phyloP scores from a whole-genome alignment of 768 basidiomycete species.

The Dendrothele bispora region DNA sequence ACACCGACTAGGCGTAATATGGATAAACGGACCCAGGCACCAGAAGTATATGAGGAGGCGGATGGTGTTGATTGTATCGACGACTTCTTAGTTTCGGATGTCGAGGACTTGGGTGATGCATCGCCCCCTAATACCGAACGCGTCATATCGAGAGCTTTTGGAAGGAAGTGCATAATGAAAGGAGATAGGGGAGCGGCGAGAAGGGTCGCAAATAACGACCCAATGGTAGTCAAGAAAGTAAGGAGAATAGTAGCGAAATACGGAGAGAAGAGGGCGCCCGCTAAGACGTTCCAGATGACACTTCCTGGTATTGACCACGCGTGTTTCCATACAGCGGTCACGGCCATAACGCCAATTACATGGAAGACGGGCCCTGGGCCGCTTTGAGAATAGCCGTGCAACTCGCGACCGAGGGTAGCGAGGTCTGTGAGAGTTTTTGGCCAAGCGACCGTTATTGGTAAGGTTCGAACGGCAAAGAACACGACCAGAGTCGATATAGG shows the following conservation, averaged over 20 bases:
- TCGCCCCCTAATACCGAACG: slow-evolving; percentile 72
- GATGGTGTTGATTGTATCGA: slow-evolving; percentile 11
- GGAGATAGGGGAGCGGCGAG: slow-evolving; percentile 85
- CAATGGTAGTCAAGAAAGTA: slow-evolving; percentile 82
- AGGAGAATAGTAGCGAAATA: slow-evolving; percentile 78
- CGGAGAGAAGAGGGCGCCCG: slow-evolving; percentile 35
- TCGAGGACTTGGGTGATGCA: background rate
- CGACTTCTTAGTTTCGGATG: background rate
- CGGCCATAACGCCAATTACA: slow-evolving; percentile 78
- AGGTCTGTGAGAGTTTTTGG: slow-evolving; percentile 80
- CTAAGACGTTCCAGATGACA: slow-evolving; percentile 75
- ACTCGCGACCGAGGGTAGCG: slow-evolving; percentile 71
- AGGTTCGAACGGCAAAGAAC: slow-evolving; percentile 44
- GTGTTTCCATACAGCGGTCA: slow-evolving; percentile 92
- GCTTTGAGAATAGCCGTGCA: slow-evolving; percentile 78
- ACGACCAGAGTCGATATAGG: slow-evolving; percentile 64
- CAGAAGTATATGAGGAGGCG: slow-evolving; percentile 32
- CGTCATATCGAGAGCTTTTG: slow-evolving; percentile 82
- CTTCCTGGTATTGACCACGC: slow-evolving; percentile 97
- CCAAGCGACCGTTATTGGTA: slow-evolving; percentile 80
- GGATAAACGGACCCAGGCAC: slow-evolving; percentile 83
- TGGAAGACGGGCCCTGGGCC: slow-evolving; percentile 66
- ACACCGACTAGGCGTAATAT: slow-evolving; percentile 89
- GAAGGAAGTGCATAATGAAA: slow-evolving; percentile 77
- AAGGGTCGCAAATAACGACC: slow-evolving; percentile 78